Base-by-base conservation (phyloP, 306 rosid species). In the Pueraria montana region DNA sequence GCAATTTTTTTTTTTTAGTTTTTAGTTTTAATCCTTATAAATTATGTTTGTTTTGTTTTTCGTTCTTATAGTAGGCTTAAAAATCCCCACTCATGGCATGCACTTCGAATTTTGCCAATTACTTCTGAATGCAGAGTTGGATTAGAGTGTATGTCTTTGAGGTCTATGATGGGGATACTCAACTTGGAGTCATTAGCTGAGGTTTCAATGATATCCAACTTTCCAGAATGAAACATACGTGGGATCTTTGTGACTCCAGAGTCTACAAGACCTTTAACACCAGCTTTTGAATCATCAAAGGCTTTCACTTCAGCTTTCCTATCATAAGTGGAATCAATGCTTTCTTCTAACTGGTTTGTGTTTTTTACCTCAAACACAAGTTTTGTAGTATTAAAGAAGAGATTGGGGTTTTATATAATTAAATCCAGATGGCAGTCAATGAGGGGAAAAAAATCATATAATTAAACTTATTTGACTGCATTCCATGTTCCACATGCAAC, bases 41-140 rank as follows among this genome's bases (percentile, higher is more conserved):
- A n/a, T n/a, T n/a, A n/a, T n/a, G n/a, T n/a, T n/a, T n/a, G n/a
- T n/a, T n/a, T n/a, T n/a, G n/a, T n/a, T n/a, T n/a, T n/a, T 85
- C 80, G 78, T 85, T 70, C 49, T 86, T n/a, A n/a, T n/a, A n/a
- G n/a, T n/a, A n/a, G 90, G 23, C n/a, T n/a, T n/a, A 90, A 90
- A 69, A 90, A 87, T 3, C 94, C 92, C 83, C 87, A 90, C 1
- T 71, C 85, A 3, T 78, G 40, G 8, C 84, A 62, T 2, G 87
- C 84, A 34, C 64, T n/a, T 27, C 23, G 20, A 70, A 84, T 38
- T 84, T 81, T 58, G 8, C 46, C 61, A 21, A 83, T 14, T 3
- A 75, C 20, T 26, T 79, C 24, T 6, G 0, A 0, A 0, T 68
- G 82, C 4, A 7, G 14, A 36, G 2, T 7, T 4, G 61, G 10